Evolutionary conservation across 176 grass and related monocot species (phyloP), one percentile per base, ranked within the genome.

Genomic region (Metroxylon sagu): DNA sequence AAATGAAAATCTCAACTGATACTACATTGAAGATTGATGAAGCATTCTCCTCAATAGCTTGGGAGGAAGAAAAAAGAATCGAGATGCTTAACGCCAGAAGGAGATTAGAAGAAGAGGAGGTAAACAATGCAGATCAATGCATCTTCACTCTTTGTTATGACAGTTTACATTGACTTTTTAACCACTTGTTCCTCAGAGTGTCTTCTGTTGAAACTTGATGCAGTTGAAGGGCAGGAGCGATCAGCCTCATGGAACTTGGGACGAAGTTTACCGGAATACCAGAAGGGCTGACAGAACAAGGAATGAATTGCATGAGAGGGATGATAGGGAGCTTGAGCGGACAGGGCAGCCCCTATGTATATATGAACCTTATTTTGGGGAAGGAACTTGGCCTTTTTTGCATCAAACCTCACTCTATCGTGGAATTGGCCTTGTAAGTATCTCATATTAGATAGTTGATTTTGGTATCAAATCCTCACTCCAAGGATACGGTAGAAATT

Each of bases 281-380:
- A 98, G 89, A 80, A 93, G 62, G 60, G 88, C 84, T 66, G 94
- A 98, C 23, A 76, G 88, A 53, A 60, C 67, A 56, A 98, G 76
- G 61, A 93, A 86, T 78, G 88, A 92, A 72, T 85, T 98, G 64
- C 88, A 89, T 74, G 94, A 89, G 80, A 80, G 88, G 76, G 88
- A 98, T 61, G 82, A 98, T 43, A 85, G 75, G 71, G 94, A 98
- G 70, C 84, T 98, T 52, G 94, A 98, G 53, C 78, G 88, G 75
- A 89, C 88, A 73, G 94, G 94, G 62, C 94, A 98, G 54, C 88
- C 68, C 60, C 70, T 98, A 53, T 98, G 88, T 81, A 93, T 98
- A 85, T 98, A 98, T 21, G 94, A 98, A 61, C 88, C 94, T 62
- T 93, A 93, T 83, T 89, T 86, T 83, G 94, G 94, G 60, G 85